These are phyloP conservation scores for Serendipita sp. DNA, from an alignment of 768 basidiomycete genomes.

Conservation along the genomic window DNA sequence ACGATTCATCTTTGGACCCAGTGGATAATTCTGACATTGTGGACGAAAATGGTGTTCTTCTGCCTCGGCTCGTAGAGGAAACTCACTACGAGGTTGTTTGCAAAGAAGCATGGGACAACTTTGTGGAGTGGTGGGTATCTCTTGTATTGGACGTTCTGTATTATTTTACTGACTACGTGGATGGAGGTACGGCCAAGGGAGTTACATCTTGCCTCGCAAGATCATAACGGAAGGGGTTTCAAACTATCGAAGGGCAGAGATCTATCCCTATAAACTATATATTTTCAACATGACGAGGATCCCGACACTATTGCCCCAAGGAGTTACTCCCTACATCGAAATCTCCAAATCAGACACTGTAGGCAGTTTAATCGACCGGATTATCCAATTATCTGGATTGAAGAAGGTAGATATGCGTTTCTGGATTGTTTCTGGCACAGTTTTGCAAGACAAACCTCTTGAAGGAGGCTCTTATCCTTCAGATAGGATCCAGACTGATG, in stretches of 20 bases:
- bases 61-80: conserved; percentile 30
- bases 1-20: conserved; percentile 49
- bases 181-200: conserved; percentile 54
- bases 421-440: conserved; percentile 10
- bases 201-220: conserved; percentile 41
- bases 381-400: conserved; percentile 20
- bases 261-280: conserved; percentile 50
- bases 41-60: conserved; percentile 34
- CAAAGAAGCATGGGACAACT: conserved; percentile 47
- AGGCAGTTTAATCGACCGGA: conserved; percentile 26
- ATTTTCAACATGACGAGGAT: conserved; percentile 33
- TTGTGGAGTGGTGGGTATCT: conserved; percentile 48
- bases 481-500: conserved; percentile 1
- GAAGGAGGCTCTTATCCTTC: conserved; percentile 9
- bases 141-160: neutral
- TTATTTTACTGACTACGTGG: neutral
- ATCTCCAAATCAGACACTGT: conserved; percentile 39
- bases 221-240: conserved; percentile 45
- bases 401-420: conserved; percentile 15
- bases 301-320: conserved; percentile 15
- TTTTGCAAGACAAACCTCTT: conserved; percentile 18
- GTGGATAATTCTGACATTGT: conserved; percentile 59
- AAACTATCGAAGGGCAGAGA: conserved; percentile 43
- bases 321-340: conserved; percentile 22
- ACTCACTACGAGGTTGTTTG: conserved; percentile 65